A percentile compares a stretch with the other conserved stretches of the same genome.
phyloP scores from a whole-genome alignment of 352 stramenopile species.

The Pythium folliculosum region DNA sequence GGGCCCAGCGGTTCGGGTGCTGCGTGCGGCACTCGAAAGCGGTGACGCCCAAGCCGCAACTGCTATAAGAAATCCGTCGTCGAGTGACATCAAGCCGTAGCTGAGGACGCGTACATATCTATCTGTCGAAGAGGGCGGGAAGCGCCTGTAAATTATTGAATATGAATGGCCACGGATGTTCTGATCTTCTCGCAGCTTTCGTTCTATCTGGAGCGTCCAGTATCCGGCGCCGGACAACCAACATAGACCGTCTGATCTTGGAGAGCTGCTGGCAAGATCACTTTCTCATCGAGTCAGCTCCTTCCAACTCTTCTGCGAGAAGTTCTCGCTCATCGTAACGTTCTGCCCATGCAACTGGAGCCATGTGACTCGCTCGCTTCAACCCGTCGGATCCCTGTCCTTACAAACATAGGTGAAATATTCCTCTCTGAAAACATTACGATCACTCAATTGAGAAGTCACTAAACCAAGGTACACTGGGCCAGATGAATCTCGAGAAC shows the following conservation, averaged over 20 bases:
- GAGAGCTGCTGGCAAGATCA: neutral
- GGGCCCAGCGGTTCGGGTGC: slow-evolving; percentile 46
- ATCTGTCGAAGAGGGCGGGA: too few relatives aligned
- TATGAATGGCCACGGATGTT: too few relatives aligned
- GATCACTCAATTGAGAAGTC: too few relatives aligned
- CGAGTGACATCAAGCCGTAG: neutral
- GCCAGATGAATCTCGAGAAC: slow-evolving; percentile 16
- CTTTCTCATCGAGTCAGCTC: slow-evolving; percentile 10
- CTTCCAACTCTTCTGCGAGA: neutral
- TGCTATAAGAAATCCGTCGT: neutral
- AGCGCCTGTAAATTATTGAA: too few relatives aligned
- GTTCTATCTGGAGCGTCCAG: too few relatives aligned
- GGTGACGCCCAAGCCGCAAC: slow-evolving; percentile 8
- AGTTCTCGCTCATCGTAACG: too few relatives aligned
- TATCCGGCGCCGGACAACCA: too few relatives aligned
- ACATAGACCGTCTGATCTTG: too few relatives aligned
- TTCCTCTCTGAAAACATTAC: too few relatives aligned
- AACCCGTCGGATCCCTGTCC: neutral
- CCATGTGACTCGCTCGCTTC: slow-evolving; percentile 16
- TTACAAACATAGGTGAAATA: neutral
- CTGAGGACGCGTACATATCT: too few relatives aligned
- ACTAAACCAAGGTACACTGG: neutral
- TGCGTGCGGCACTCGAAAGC: slow-evolving; percentile 48
- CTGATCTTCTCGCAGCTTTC: too few relatives aligned
- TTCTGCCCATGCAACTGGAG: slow-evolving; percentile 1